Percentiles rank a stretch among this genome's conserved stretches.
phyloP scores from a whole-genome alignment of 2,329 filamentous ascomycete species.

The Fusarium duplospermum region DNA sequence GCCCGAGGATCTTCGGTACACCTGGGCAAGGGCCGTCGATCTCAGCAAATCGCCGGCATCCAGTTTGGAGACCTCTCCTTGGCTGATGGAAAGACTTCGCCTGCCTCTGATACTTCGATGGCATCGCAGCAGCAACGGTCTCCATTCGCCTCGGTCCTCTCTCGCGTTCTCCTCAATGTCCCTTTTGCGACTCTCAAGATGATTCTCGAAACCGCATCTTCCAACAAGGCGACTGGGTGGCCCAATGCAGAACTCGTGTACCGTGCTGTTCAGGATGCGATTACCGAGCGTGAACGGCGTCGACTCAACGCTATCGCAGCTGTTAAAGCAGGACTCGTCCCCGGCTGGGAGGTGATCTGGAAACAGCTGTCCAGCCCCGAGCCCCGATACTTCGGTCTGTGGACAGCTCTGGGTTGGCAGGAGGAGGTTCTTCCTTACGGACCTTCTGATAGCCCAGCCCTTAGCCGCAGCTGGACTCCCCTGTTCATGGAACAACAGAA shows the following conservation, averaged over 20 bases:
- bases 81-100: constrained; percentile 40
- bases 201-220: constrained; percentile 69
- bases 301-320: constrained; percentile 61
- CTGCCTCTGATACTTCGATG: constrained; percentile 48
- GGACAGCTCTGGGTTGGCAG: constrained; percentile 63
- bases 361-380: constrained; percentile 52
- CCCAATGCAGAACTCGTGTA: constrained; percentile 60
- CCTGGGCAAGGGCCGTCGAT: constrained; percentile 54
- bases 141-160: constrained; percentile 64
- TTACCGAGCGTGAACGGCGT: constrained; percentile 68
- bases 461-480: constrained; percentile 60
- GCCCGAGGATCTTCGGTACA: constrained; percentile 53
- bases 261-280: constrained; percentile 60
- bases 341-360: constrained; percentile 50
- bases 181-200: constrained; percentile 75
- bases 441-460: constrained; percentile 55
- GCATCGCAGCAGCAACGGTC: constrained; percentile 42
- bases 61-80: constrained; percentile 76
- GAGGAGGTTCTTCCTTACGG: constrained; percentile 55
- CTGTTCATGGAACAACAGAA: constrained; percentile 46
- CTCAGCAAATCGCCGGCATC: constrained; percentile 69
- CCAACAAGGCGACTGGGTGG: constrained; percentile 65
- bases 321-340: constrained; percentile 51
- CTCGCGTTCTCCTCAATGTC: constrained; percentile 75
- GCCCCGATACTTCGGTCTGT: constrained; percentile 55